Evolutionary conservation across 805 yeast genomes (phyloP), one percentile per base, ranked within the genome.

Genomic region (Monosporozyma solicola): DNA sequence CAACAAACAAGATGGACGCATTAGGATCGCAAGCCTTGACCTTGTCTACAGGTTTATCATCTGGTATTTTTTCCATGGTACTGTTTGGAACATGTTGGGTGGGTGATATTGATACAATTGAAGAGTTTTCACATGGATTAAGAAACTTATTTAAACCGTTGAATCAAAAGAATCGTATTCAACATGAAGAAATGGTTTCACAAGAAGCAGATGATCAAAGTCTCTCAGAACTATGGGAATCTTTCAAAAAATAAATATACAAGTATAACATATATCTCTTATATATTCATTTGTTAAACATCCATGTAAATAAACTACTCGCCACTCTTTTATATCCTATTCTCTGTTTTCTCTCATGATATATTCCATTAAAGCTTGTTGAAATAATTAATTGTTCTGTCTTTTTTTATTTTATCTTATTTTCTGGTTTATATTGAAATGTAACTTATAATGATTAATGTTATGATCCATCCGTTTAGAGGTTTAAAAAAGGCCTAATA

Each of bases 21-120:
- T 35, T 90, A 66, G 96, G 96, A 1, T 80, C 88, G 35, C 81
- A 83, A 43, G 97, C 97, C 0, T 88, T 91, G 2, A 80, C 84
- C 0, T 84, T 87, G 43, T 95, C 96, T 1, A 80, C 96, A 0
- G 69, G 85, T 48, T 71, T 91, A 16, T 87, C 96, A 2, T 76
- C 83, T 0, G 78, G 89, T 1, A 80, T 88, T 0, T 78, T 85
- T 60, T 78, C 87, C 1, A 87, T 87, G 88, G 69, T 80, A 4
- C 72, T 83, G 1, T 79, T 87, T 41, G 95, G 95, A 2, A 74
- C 82, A 2, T 83, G 88, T 61, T 90, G 96, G 96, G 74, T 82
- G 43, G 75, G 78, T 69, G 95, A 89, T 62, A 84, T 89, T 10
- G 78, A 87, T 7, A 74, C 72, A 31, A 73, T 84, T 48, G 73